Conservation (phyloP, 1,284 basidiomycete species). For the Boletus subluridellus region DNA sequence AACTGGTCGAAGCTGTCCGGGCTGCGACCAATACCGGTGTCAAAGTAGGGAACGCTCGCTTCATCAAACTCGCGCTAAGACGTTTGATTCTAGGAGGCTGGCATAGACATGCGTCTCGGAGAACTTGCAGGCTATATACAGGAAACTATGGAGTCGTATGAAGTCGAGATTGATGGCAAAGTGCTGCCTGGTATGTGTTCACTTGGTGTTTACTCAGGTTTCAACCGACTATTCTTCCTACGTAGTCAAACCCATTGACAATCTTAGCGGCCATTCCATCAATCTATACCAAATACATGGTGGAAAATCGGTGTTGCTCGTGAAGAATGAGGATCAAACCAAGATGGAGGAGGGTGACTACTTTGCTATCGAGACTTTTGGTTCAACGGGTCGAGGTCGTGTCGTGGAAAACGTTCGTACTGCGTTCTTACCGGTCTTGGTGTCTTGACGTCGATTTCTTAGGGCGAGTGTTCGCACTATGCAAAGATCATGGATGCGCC, state of each 20-base stretch:
- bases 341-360: conserved; percentile 99
- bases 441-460: conserved; percentile 15
- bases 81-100: conserved; percentile 71
- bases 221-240: neutral
- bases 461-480: conserved; percentile 96
- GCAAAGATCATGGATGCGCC: conserved; percentile 71
- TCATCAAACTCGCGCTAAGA: conserved; percentile 13
- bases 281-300: conserved; percentile 86
- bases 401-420: conserved; percentile 78
- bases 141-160: conserved; percentile 99
- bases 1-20: conserved; percentile 85
- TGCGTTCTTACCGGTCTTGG: conserved; percentile 3
- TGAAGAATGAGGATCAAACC: conserved; percentile 84
- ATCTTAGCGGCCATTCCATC: conserved; percentile 91
- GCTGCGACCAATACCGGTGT: conserved; percentile 93
- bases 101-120: conserved; percentile 92
- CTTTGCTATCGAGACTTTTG: conserved; percentile 99
- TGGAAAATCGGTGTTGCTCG: conserved; percentile 85
- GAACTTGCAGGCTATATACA: conserved; percentile 93
- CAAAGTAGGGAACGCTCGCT: conserved; percentile 44
- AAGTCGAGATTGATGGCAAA: conserved; percentile 89
- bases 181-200: conserved; percentile 69
- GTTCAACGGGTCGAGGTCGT: conserved; percentile 90
- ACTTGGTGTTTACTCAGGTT: neutral
- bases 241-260: conserved; percentile 85